These are phyloP conservation scores for Vanrija sp. DNA, from an alignment of 1,284 basidiomycete species.

Conservation along the genomic window DNA sequence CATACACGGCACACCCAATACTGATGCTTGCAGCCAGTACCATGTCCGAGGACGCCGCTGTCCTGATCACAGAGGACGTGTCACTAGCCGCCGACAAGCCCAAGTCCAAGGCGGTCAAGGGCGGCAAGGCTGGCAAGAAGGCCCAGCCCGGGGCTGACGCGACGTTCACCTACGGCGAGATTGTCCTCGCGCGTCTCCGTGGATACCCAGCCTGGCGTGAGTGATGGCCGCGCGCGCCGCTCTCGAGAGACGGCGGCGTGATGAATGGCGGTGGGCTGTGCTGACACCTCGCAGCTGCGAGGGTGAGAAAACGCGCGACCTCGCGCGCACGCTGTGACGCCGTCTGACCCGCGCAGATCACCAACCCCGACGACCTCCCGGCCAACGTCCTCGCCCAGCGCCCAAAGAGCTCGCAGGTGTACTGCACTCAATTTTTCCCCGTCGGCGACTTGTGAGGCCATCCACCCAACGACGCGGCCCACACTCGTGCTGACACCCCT, in stretches of 20 bases:
- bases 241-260: not conserved
- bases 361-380: constrained; percentile 36
- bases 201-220: constrained; percentile 83
- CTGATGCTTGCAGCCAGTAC: not conserved
- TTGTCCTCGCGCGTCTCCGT: constrained; percentile 87
- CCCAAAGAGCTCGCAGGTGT: constrained; percentile 29
- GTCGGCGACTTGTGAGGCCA: constrained; percentile 79
- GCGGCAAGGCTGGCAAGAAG: constrained; percentile 14
- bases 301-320: constrained; percentile 8
- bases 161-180: constrained; percentile 62
- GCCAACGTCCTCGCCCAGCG: constrained; percentile 29
- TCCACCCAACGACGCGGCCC: constrained; percentile 12
- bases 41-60: constrained; percentile 18
- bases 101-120: constrained; percentile 30
- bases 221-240: constrained; percentile 10
- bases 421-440: constrained; percentile 45
- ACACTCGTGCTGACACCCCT: constrained; percentile 4
- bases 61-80: constrained; percentile 3
- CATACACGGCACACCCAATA: too few species aligned
- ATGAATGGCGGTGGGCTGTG: not conserved
- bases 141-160: constrained; percentile 15
- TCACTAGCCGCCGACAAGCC: constrained; percentile 33
- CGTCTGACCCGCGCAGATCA: constrained; percentile 28
- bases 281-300: constrained; percentile 17
- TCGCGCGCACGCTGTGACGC: not conserved